Evolutionary conservation across 495 filamentous ascomycete species (phyloP).

Genomic region (Penicillium canariense): DNA sequence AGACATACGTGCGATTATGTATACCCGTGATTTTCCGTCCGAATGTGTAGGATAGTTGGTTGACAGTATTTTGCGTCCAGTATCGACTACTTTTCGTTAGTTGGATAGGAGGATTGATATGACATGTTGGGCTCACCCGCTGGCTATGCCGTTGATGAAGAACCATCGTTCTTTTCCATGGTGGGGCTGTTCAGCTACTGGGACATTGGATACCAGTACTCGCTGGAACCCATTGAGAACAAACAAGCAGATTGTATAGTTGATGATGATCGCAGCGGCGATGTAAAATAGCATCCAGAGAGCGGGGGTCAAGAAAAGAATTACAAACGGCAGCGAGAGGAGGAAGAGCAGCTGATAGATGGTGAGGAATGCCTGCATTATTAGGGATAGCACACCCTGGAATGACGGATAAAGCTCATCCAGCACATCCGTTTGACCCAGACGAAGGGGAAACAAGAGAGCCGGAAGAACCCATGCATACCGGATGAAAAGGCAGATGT

Average conservation of each 20-base stretch:
- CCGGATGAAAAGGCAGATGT: constrained; percentile 52
- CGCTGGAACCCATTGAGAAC: constrained; percentile 41
- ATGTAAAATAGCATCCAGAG: constrained; percentile 47
- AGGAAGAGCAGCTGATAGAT: constrained; percentile 36
- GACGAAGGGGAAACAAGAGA: constrained; percentile 51
- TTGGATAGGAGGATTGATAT: too few species aligned
- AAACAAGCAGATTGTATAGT: constrained; percentile 46
- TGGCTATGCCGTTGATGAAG: constrained; percentile 39
- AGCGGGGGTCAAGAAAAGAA: constrained; percentile 47
- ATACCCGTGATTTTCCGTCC: constrained; percentile 72
- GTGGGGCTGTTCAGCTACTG: constrained; percentile 15
- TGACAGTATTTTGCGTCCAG: constrained; percentile 64
- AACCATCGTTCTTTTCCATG: constrained; percentile 39
- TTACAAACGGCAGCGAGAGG: constrained; percentile 45
- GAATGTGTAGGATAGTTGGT: constrained; percentile 72
- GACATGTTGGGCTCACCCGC: constrained; percentile 23
- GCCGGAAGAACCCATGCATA: constrained; percentile 50
- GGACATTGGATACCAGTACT: constrained; percentile 26
- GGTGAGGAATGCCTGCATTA: constrained; percentile 49
- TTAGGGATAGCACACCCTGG: constrained; percentile 49
- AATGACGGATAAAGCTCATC: constrained; percentile 56
- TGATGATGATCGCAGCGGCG: constrained; percentile 39
- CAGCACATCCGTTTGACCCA: constrained; percentile 48
- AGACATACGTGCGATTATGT: constrained; percentile 69
- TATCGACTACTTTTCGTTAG: constrained; percentile 18